Base-by-base conservation (phyloP, 441 rosid genomes). In the Viola pubescens region DNA sequence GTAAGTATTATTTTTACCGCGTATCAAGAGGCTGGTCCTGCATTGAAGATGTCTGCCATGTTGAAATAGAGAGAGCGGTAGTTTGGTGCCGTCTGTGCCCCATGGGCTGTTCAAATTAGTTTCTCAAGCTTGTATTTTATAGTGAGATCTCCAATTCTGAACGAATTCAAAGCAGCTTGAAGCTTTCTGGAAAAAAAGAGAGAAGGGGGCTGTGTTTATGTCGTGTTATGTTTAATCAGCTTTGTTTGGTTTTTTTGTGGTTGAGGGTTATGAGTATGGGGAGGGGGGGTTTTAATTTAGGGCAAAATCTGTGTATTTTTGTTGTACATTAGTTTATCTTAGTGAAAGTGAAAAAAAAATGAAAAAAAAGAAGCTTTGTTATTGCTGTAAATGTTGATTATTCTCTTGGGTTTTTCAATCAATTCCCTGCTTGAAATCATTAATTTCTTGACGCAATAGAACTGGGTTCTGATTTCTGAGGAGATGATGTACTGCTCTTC, bases 51-150 rank as follows among this genome's bases (percentile, higher is more conserved):
- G 64, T 60, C 42, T 56, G 61, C 57, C 53, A 57, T 69, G 62
- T 57, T 54, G 51, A 39, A 60, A 62, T 55, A 59, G 72, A 49
- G 62, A 45, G 74, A 53, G 79, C 45, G 78, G 78, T 66, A 48
- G 78, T 71, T 73, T 43, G 49, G 49, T 68, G 79, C 70, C 38
- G 26, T 73, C 72, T 78, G 77, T 75, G 77, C 78, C 78, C 73
- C 69, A 9, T 56, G 61, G 70, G 68, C 70, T 60, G 63, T 59
- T 74, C 57, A 69, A 72, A 61, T 52, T 74, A 62, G 62, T 55
- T 56, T 59, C 52, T 40, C 19, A 44, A 58, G 69, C 48, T 58
- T 69, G 66, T 67, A 66, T 57, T 19, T 63, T 72, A 56, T 44
- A 45, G 41, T 16, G 52, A 39, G 52, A 39, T 49, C 61, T 72